phyloP scores from a whole-genome alignment of 345 rosid species.

The Pseudoturritis turrita region DNA sequence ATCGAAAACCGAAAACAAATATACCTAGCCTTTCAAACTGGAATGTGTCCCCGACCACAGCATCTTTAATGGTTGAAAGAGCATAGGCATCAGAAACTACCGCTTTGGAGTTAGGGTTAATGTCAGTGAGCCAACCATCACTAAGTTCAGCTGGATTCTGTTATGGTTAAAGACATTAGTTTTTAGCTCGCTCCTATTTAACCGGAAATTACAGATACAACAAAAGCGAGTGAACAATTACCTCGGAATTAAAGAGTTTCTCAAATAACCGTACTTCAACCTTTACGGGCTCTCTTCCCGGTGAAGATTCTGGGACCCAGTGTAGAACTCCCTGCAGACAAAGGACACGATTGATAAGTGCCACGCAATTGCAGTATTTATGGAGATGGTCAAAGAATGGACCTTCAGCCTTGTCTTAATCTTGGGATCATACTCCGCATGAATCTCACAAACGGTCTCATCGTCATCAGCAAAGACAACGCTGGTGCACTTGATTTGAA shows the following conservation, averaged over 20 bases:
- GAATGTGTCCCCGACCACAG: constrained; percentile 62
- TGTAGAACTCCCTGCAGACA: constrained; percentile 79
- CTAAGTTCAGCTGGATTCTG: constrained; percentile 79
- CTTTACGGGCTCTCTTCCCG: constrained; percentile 53
- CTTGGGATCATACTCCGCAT: constrained; percentile 78
- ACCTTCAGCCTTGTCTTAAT: constrained; percentile 91
- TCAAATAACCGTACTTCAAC: constrained; percentile 94
- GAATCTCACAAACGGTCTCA: constrained; percentile 66
- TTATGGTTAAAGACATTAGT: not conserved
- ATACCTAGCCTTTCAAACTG: constrained; percentile 95
- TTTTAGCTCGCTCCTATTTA: not conserved
- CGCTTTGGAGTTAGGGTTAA: constrained; percentile 62
- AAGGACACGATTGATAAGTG: not conserved
- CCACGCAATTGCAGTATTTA: not conserved
- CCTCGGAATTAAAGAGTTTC: constrained; percentile 84
- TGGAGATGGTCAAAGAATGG: not conserved
- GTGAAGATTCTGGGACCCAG: too few species aligned
- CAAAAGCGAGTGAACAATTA: constrained; percentile 12
- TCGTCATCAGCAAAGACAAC: constrained; percentile 68
- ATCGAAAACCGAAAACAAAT: not conserved
- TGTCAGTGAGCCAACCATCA: constrained; percentile 76
- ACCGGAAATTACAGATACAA: not conserved
- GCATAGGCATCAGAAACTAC: constrained; percentile 60
- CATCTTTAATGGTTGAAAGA: constrained; percentile 52
- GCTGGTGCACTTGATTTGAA: constrained; percentile 31